Evolutionary conservation across 371 early-diverging fungal genomes (phyloP).

Genomic region (Dentiscutata heterogama): DNA sequence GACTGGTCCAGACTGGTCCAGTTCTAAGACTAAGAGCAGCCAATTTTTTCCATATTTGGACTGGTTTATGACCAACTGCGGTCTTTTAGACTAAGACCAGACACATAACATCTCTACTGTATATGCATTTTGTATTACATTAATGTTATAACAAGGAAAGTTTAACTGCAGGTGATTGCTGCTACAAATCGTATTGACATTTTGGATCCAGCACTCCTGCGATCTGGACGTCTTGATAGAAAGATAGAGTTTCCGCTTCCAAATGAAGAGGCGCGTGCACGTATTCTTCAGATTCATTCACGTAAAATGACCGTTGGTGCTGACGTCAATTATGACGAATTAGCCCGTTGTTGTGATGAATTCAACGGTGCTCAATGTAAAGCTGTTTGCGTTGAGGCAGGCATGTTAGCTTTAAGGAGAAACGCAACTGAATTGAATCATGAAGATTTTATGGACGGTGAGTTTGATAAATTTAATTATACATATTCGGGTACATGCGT

Average conservation of each 20-base stretch:
- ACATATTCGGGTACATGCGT: background rate
- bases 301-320: constrained; percentile 98
- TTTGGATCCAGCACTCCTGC: constrained; percentile 99
- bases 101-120: no score
- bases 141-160: no score
- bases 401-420: constrained; percentile 98
- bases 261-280: constrained; percentile 98
- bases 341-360: constrained; percentile 98
- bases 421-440: constrained; percentile 93
- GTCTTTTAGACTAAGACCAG: no score
- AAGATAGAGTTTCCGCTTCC: constrained; percentile 99
- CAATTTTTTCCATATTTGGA: no score
- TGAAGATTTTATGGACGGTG: constrained; percentile 99
- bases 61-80: no score
- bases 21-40: no score
- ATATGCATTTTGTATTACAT: no score
- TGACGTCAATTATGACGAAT: constrained; percentile 99
- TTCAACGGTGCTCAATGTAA: constrained; percentile 99
- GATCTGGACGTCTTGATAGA: constrained; percentile 99
- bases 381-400: constrained; percentile 99
- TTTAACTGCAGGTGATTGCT: constrained; percentile 88
- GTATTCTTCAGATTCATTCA: constrained; percentile 99
- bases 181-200: constrained; percentile 99
- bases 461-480: background rate
- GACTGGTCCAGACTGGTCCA: no score